These are phyloP conservation scores for Xylaria cubensis DNA, from an alignment of 495 filamentous ascomycete species.

Conservation along the genomic window DNA sequence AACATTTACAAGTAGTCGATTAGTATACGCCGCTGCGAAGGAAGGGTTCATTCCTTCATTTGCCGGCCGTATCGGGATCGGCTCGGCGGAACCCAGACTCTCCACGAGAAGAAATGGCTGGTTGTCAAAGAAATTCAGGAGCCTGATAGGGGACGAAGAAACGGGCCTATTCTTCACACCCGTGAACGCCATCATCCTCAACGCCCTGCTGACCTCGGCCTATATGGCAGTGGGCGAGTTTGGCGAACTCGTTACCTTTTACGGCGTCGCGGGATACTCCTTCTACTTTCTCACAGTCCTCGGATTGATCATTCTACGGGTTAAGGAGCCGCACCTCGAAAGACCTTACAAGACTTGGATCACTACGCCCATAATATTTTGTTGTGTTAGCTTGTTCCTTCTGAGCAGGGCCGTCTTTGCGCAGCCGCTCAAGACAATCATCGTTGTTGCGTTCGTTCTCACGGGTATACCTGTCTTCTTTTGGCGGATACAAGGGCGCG, in stretches of 20 bases:
- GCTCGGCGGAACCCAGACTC: slow-evolving; percentile 47
- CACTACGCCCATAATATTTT: slow-evolving; percentile 94
- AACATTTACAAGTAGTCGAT: slow-evolving; percentile 90
- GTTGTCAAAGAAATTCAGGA: slow-evolving; percentile 61
- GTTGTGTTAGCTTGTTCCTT: slow-evolving; percentile 94
- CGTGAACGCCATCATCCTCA: slow-evolving; percentile 86
- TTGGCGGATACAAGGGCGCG: slow-evolving; percentile 74
- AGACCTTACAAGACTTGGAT: slow-evolving; percentile 96
- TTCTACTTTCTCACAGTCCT: slow-evolving; percentile 98
- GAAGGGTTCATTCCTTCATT: slow-evolving; percentile 90
- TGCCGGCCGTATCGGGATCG: slow-evolving; percentile 82
- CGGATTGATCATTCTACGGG: slow-evolving; percentile 86
- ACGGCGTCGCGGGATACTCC: slow-evolving; percentile 93
- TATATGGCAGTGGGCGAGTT: slow-evolving; percentile 93
- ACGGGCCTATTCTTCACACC: slow-evolving; percentile 81
- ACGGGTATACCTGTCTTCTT: slow-evolving; percentile 87
- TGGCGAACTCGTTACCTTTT: slow-evolving; percentile 89
- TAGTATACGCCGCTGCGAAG: slow-evolving; percentile 93
- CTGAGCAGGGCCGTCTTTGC: slow-evolving; percentile 86
- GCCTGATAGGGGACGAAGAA: slow-evolving; percentile 66
- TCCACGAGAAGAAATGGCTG: slow-evolving; percentile 65
- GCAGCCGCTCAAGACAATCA: slow-evolving; percentile 85
- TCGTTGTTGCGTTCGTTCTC: slow-evolving; percentile 82
- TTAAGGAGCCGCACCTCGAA: slow-evolving; percentile 87
- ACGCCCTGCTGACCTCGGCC: slow-evolving; percentile 68